Evolutionary conservation across 2,329 filamentous ascomycete genomes (phyloP).

Genomic region (Ophioceras dolichostomum): DNA sequence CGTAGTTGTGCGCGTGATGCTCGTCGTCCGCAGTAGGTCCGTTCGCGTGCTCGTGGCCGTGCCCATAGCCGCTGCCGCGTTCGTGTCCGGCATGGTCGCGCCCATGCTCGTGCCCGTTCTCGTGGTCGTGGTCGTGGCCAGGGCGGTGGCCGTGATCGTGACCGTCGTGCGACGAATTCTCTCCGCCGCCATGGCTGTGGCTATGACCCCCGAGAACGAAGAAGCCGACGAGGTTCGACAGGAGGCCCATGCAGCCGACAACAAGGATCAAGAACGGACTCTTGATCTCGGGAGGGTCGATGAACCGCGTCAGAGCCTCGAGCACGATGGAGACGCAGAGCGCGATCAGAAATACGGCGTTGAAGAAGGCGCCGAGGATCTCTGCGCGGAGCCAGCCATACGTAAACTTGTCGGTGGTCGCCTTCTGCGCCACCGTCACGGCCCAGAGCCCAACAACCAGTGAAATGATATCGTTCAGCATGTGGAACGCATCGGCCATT

Average conservation of each 20-base stretch:
- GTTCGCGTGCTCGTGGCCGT: neutral
- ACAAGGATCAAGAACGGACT: constrained; percentile 81
- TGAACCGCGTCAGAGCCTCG: constrained; percentile 82
- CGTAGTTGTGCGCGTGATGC: constrained; percentile 15
- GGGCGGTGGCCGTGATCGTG: constrained; percentile 27
- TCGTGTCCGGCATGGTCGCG: constrained; percentile 18
- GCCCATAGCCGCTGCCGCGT: neutral
- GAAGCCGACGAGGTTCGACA: constrained; percentile 81
- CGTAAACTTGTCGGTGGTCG: constrained; percentile 82
- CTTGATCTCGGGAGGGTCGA: constrained; percentile 78
- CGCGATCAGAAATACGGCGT: constrained; percentile 93
- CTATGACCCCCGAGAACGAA: constrained; percentile 89
- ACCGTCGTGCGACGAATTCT: constrained; percentile 41
- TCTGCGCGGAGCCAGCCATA: constrained; percentile 98
- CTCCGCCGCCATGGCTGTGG: constrained; percentile 58
- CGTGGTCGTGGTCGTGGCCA: constrained; percentile 16
- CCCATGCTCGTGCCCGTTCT: constrained; percentile 13
- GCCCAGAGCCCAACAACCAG: constrained; percentile 90
- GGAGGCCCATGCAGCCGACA: constrained; percentile 74
- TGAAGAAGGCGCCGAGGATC: constrained; percentile 90
- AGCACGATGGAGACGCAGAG: constrained; percentile 94
- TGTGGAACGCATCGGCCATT: constrained; percentile 95
- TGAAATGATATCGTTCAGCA: constrained; percentile 98
- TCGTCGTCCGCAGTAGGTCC: too few relatives aligned
- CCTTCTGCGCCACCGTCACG: constrained; percentile 75